phyloP scores from a whole-genome alignment of 2,329 filamentous ascomycete species.

The Beauveria australis region DNA sequence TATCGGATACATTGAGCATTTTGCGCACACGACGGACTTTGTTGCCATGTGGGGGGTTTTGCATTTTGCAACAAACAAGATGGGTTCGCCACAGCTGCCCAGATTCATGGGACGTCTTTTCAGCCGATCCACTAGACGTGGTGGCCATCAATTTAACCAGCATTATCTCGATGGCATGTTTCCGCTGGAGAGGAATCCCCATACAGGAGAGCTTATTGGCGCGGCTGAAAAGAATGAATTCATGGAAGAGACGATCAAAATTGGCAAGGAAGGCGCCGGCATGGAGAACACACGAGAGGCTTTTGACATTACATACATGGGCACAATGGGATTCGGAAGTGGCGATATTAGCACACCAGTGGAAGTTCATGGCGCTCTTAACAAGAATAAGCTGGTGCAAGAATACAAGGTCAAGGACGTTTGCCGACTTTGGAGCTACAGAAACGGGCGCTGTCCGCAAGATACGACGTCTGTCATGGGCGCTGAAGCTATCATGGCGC shows the following conservation, averaged over 20 bases:
- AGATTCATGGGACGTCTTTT: conserved; percentile 58
- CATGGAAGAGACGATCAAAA: conserved; percentile 49
- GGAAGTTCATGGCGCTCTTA: conserved; percentile 28
- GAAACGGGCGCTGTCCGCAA: conserved; percentile 48
- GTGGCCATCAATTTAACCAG: conserved; percentile 52
- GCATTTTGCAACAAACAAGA: conserved; percentile 48
- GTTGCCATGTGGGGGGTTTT: conserved; percentile 68
- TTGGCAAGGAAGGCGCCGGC: conserved; percentile 36
- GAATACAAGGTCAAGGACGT: conserved; percentile 49
- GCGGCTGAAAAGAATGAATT: conserved; percentile 46
- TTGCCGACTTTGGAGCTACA: conserved; percentile 54
- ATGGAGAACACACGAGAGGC: conserved; percentile 37
- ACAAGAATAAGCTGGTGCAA: conserved; percentile 19
- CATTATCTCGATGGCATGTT: conserved; percentile 58
- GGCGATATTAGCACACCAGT: conserved; percentile 27
- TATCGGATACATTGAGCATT: conserved; percentile 71
- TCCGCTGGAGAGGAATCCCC: conserved; percentile 36
- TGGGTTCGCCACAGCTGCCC: conserved; percentile 38
- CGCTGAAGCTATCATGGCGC: conserved; percentile 28
- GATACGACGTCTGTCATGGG: conserved; percentile 30
- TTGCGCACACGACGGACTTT: conserved; percentile 65
- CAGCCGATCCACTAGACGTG: conserved; percentile 38
- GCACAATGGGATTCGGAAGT: conserved; percentile 29
- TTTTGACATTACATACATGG: conserved; percentile 39
- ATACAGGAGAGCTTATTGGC: conserved; percentile 33